phyloP scores from a whole-genome alignment of 1,284 basidiomycete species.

The Cystobasidiaceae sp. region DNA sequence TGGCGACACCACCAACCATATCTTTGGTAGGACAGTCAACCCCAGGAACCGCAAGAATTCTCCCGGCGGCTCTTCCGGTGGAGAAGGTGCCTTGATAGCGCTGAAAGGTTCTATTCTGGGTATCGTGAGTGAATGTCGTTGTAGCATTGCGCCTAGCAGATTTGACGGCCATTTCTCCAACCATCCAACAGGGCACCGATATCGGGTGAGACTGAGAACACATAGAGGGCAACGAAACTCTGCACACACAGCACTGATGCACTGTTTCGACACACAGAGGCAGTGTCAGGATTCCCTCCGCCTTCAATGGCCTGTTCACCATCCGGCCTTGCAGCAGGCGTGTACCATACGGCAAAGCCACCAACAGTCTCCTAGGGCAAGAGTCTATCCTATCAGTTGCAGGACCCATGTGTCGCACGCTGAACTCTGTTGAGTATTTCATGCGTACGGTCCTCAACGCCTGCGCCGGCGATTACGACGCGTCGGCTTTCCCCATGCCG shows the following conservation, averaged over 20 bases:
- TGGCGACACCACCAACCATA: constrained; percentile 39
- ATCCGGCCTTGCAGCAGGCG: constrained; percentile 33
- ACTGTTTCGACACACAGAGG: constrained; percentile 36
- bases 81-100: constrained; percentile 49
- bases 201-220: constrained; percentile 39
- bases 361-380: constrained; percentile 41
- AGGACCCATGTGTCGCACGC: constrained; percentile 45
- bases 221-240: background rate
- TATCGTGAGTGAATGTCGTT: constrained; percentile 31
- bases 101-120: constrained; percentile 44
- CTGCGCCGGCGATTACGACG: constrained; percentile 44
- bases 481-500: constrained; percentile 32
- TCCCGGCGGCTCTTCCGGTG: constrained; percentile 48
- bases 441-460: constrained; percentile 42
- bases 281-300: constrained; percentile 42
- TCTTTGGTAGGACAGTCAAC: constrained; percentile 47
- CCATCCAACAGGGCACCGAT: constrained; percentile 47
- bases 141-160: background rate
- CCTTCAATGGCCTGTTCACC: constrained; percentile 32
- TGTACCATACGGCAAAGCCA: constrained; percentile 44
- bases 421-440: constrained; percentile 44
- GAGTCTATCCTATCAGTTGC: constrained; percentile 44
- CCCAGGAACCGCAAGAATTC: constrained; percentile 47
- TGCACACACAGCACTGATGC: background rate
- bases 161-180: too few species aligned